Base-by-base conservation (phyloP, 345 rosid genomes). In the Toxicodendron radicans region DNA sequence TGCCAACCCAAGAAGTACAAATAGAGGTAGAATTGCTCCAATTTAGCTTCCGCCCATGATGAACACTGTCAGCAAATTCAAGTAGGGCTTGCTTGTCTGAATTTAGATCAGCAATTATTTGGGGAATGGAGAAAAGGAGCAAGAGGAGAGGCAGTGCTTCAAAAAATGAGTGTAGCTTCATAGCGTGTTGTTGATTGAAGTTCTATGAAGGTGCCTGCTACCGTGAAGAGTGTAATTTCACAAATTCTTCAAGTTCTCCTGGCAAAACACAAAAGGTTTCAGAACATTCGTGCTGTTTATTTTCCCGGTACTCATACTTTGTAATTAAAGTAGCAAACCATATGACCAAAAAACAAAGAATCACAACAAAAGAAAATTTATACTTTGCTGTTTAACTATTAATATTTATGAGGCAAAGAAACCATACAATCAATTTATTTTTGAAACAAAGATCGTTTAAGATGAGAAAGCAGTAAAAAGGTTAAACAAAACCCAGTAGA, bases 21-120 rank as follows among this genome's bases (percentile, higher is more conserved):
- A 86, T 56, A 43, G 85, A 62, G 52, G 73, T 80, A 24, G 81
- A 68, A 20, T 85, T 62, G 54, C 84, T 88, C 99, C 99, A 95
- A 75, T 93, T 95, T 69, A 93, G 92, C 67, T 79, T 91, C 68
- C 87, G 84, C n/a, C 80, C 76, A 74, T 93, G 99, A 70, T 90
- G 98, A 73, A 95, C 92, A 11, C 69, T 70, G 33, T 84, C 80
- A 20, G 89, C 86, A 73, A 95, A 95, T 64, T 86, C 79, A 13
- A 95, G 94, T 43, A 95, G 92, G 27, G 99, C 93, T 81, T 84
- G 86, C 70, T 79, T 81, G 66, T 95, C 99, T 7, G 91, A 84
- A 0, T 79, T 74, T 8, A 92, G 63, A 78, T 89, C 93, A 6
- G 89, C 87, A 75, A 63, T 45, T 17, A 71, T 69, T 52, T 66